These are phyloP conservation scores for Xylaria cubensis DNA, from an alignment of 495 filamentous ascomycete genomes.

Conservation along the genomic window DNA sequence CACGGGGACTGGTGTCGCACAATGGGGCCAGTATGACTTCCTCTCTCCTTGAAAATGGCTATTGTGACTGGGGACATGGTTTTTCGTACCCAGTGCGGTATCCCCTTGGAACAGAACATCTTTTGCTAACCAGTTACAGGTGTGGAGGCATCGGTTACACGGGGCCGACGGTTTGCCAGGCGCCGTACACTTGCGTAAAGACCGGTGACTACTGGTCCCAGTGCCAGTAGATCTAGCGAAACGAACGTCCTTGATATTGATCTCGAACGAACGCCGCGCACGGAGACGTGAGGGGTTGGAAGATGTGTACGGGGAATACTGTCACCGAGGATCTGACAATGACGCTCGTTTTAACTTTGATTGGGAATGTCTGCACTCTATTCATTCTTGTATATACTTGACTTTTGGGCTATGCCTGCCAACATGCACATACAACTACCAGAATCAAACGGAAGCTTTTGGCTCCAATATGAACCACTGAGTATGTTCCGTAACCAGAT, in stretches of 20 bases:
- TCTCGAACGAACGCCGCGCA: not conserved
- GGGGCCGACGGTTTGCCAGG: constrained; percentile 45
- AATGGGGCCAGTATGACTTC: constrained; percentile 46
- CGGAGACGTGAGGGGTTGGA: not conserved
- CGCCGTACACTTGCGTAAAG: constrained; percentile 43
- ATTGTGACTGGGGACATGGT: constrained; percentile 7
- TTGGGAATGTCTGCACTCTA: not conserved
- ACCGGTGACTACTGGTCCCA: constrained; percentile 42
- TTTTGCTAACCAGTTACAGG: constrained; percentile 29
- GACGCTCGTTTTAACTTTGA: not conserved
- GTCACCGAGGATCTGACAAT: not conserved
- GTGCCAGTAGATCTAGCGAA: constrained; percentile 36
- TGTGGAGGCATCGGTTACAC: constrained; percentile 49
- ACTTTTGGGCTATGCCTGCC: not conserved
- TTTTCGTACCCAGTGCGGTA: not conserved
- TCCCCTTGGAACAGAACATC: not conserved
- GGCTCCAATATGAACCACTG: not conserved
- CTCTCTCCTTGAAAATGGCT: constrained; percentile 7
- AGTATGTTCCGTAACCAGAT: not conserved
- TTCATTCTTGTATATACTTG: constrained; percentile 27
- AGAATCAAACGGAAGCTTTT: not conserved
- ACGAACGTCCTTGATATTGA: not conserved
- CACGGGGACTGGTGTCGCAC: constrained; percentile 32
- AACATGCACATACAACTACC: constrained; percentile 20
- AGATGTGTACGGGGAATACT: constrained; percentile 2